Percentiles rank a stretch among this genome's conserved stretches.
Conservation (phyloP, 371 early-diverging fungal genomes). For the Rhizopus sp. region DNA sequence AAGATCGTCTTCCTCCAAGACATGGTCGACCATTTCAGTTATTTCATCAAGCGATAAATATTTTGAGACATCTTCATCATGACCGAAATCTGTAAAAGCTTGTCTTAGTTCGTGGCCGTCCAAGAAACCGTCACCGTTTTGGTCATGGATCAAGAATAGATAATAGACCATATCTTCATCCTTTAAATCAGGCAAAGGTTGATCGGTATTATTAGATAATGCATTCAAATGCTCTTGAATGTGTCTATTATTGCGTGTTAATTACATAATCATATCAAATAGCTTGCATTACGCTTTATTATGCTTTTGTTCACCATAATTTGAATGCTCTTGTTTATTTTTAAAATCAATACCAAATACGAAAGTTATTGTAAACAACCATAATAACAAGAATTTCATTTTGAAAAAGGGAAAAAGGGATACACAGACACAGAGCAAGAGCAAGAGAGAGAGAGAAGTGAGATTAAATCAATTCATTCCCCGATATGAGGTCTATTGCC, state of each 20-base stretch:
- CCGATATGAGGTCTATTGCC: too few species aligned
- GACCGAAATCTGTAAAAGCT: constrained; percentile 53
- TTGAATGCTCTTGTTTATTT: constrained; percentile 25
- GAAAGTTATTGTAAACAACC: neutral
- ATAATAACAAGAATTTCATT: constrained; percentile 3
- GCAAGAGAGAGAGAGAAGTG: neutral
- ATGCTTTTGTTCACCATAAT: constrained; percentile 28
- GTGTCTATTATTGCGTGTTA: constrained; percentile 18
- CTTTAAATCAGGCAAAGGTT: constrained; percentile 20
- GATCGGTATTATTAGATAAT: constrained; percentile 14
- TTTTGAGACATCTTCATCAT: constrained; percentile 25
- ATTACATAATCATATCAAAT: neutral
- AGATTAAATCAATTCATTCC: neutral
- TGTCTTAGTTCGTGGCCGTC: constrained; percentile 74
- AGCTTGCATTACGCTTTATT: constrained; percentile 23
- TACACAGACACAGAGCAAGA: neutral
- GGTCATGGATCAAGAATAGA: constrained; percentile 62
- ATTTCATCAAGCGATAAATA: constrained; percentile 37
- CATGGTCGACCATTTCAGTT: constrained; percentile 63
- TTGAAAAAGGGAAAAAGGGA: neutral
- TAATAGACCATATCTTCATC: constrained; percentile 57
- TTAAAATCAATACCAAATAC: constrained; percentile 19
- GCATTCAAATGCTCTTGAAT: constrained; percentile 31
- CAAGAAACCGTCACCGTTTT: constrained; percentile 63
- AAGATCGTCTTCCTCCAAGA: constrained; percentile 63